Percentiles rank a stretch among this genome's conserved stretches.
phyloP scores from a whole-genome alignment of 1,284 basidiomycete species.

The Ustilago vetiveriae region DNA sequence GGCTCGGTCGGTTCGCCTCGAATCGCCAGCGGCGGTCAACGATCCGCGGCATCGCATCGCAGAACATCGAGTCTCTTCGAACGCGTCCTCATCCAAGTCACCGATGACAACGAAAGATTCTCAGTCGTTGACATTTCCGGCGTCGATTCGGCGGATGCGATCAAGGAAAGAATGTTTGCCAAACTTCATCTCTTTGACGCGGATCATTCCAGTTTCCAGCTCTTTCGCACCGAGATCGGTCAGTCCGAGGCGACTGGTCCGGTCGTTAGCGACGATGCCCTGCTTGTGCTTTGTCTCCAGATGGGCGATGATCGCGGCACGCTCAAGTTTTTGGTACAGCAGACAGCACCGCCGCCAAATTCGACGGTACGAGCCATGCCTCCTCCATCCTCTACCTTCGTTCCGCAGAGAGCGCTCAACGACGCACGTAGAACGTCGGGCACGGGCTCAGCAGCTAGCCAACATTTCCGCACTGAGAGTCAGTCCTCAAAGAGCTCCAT shows the following conservation, averaged over 20 bases:
- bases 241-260: slow-evolving; percentile 53
- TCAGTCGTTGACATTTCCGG: slow-evolving; percentile 65
- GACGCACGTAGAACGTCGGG: slow-evolving; percentile 23
- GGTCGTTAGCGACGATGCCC: slow-evolving; percentile 61
- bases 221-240: slow-evolving; percentile 66
- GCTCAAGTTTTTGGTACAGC: slow-evolving; percentile 63
- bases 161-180: slow-evolving; percentile 63
- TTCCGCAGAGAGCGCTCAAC: slow-evolving; percentile 24
- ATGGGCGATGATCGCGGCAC: slow-evolving; percentile 64
- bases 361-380: slow-evolving; percentile 43
- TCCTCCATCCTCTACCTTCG: slow-evolving; percentile 34
- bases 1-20: slow-evolving; percentile 12
- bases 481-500: slow-evolving; percentile 55
- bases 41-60: slow-evolving; percentile 13
- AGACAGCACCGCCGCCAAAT: slow-evolving; percentile 42
- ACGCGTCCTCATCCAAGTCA: slow-evolving; percentile 64
- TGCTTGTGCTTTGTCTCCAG: slow-evolving; percentile 63
- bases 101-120: slow-evolving; percentile 66
- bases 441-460: slow-evolving; percentile 18
- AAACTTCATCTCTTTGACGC: slow-evolving; percentile 59
- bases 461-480: slow-evolving; percentile 46
- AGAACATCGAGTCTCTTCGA: slow-evolving; percentile 37
- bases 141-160: slow-evolving; percentile 57
- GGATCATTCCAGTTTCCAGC: slow-evolving; percentile 49
- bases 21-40: slow-evolving; percentile 8